phyloP scores from a whole-genome alignment of 2,329 filamentous ascomycete species.

The Fusarium circinatum region DNA sequence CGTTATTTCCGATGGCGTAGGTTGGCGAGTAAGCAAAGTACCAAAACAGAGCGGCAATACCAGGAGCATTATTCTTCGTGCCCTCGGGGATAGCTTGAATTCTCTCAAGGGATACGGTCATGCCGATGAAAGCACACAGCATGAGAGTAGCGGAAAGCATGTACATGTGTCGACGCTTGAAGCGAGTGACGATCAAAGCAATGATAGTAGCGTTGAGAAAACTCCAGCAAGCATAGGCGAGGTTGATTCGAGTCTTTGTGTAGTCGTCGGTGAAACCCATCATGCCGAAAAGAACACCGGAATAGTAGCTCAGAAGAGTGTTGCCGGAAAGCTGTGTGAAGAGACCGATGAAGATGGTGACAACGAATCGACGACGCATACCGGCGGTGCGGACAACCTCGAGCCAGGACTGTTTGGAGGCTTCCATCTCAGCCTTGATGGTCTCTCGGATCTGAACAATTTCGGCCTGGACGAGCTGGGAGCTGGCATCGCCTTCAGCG shows the following conservation, averaged over 20 bases:
- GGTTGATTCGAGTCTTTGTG: conserved; percentile 58
- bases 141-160: conserved; percentile 61
- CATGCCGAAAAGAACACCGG: conserved; percentile 52
- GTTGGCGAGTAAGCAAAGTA: conserved; percentile 33
- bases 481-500: conserved; percentile 61
- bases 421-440: conserved; percentile 64
- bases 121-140: conserved; percentile 61
- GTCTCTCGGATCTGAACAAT: conserved; percentile 69
- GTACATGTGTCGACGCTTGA: conserved; percentile 61
- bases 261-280: conserved; percentile 55
- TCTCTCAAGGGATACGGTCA: conserved; percentile 60
- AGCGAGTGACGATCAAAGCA: conserved; percentile 57
- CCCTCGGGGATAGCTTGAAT: conserved; percentile 48
- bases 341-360: conserved; percentile 61
- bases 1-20: conserved; percentile 38
- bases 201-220: conserved; percentile 55
- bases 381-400: conserved; percentile 61
- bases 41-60: conserved; percentile 27
- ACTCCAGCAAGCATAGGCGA: conserved; percentile 57
- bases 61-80: conserved; percentile 10
- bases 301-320: conserved; percentile 49
- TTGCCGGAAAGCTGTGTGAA: conserved; percentile 65
- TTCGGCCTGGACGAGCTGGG: conserved; percentile 66
- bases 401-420: conserved; percentile 60
- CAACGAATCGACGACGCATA: conserved; percentile 60